Evolutionary conservation across 2,329 filamentous ascomycete species (phyloP), one percentile per base, ranked within the genome.

Genomic region (Aspergillus unguis): DNA sequence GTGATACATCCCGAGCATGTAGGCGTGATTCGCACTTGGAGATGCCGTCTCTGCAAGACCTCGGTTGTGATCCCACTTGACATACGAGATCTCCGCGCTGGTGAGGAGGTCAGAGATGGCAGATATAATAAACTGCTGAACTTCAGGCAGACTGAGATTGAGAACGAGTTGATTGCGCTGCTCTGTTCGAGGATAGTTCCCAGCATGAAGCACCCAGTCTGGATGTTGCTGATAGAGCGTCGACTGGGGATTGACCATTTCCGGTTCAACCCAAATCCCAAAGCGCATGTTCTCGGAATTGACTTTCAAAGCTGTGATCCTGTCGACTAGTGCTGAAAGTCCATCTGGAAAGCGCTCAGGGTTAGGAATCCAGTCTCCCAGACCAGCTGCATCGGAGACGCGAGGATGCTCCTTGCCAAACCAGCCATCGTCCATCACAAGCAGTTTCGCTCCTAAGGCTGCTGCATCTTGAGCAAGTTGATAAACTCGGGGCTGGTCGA

Each of bases 1-100:
- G 44, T 71, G 78, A 64, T 87, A 87, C 48, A 86, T 66, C 3
- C 84, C 84, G 0, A 86, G 71, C 60, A 86, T 85, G 65, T 86
- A 86, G 2, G 73, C 68, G 62, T 86, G 82, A 58, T 78, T 71
- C 4, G 76, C 77, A 1, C 76, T 73, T 0, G 83, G 81, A 0
- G 73, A 74, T 0, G 82, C 69, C 43, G 76, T 77, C 65, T 86
- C 83, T 60, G 86, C 82, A 42, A 85, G 84, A 1, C 78, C 83
- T 4, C 84, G 74, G 67, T 87, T 87, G 66, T 85, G 84, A 57
- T 86, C 84, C 84, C 84, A 86, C 58, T 87, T 87, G 55, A 87
- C 77, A 54, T 86, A 86, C 7, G 70, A 69, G 43, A 86, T 79
- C 25, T 79, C 71, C 0, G 78, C 76, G 1, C 72, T 78, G 44